These are phyloP conservation scores for Pseudogymnoascus sp. DNA, from an alignment of 2,329 filamentous ascomycete species.

Conservation along the genomic window DNA sequence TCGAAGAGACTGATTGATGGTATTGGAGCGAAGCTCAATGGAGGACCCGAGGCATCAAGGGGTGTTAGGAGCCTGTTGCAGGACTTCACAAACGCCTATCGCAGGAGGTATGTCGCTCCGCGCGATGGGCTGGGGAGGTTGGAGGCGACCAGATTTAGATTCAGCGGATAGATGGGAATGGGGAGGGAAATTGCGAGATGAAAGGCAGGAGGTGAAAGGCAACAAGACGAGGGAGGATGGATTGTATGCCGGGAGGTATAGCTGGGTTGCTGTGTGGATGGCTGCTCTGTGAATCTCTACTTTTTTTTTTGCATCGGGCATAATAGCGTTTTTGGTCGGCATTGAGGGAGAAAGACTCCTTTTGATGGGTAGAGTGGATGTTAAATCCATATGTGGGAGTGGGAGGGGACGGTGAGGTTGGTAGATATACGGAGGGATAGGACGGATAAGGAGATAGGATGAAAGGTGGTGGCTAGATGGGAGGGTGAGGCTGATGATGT, in stretches of 20 bases:
- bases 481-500: neutral
- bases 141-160: conserved; percentile 81
- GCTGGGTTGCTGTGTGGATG: neutral
- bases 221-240: neutral
- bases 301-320: conserved; percentile 2
- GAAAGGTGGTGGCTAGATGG: neutral
- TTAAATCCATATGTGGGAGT: conserved; percentile 3
- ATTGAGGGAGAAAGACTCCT: neutral
- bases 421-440: neutral
- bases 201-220: neutral
- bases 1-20: conserved; percentile 71
- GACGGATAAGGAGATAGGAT: neutral
- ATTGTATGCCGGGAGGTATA: neutral
- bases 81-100: conserved; percentile 93
- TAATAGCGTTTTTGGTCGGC: conserved; percentile 5
- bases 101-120: conserved; percentile 89
- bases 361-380: conserved; percentile 1
- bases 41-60: conserved; percentile 51
- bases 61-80: conserved; percentile 81
- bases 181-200: neutral
- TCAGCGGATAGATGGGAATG: conserved; percentile 32
- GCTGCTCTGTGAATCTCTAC: conserved; percentile 4
- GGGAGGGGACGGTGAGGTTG: neutral
- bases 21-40: conserved; percentile 69
- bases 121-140: conserved; percentile 81